These are phyloP conservation scores for Coemansia sp. DNA, from an alignment of 192 early-diverging fungal genomes.

Conservation along the genomic window DNA sequence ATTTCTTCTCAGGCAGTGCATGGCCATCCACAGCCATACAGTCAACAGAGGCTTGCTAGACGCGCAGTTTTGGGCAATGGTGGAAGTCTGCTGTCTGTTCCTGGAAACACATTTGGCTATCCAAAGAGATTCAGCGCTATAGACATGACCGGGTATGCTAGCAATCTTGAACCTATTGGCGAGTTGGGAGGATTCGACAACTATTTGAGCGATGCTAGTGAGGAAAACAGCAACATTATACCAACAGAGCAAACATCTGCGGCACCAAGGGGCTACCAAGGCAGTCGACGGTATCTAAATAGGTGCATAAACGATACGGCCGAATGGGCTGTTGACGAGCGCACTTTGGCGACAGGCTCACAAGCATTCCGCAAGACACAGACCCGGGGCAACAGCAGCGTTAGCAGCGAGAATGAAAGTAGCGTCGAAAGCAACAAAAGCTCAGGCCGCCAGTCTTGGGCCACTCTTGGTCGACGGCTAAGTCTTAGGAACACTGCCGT, in stretches of 20 bases:
- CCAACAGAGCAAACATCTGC: not conserved
- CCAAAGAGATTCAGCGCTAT: not conserved
- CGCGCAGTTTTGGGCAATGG: not conserved
- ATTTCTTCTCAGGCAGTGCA: not conserved
- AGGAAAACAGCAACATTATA: conserved; percentile 1
- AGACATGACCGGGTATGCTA: not conserved
- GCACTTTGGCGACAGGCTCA: not conserved
- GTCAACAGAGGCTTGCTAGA: not conserved
- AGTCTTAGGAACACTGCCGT: conserved; percentile 11
- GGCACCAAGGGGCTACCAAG: not conserved
- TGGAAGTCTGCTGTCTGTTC: not conserved
- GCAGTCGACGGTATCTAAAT: conserved; percentile 29
- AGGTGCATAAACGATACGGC: conserved; percentile 12
- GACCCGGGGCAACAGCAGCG: not conserved
- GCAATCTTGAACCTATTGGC: conserved; percentile 8
- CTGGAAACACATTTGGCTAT: not conserved
- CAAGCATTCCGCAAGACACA: not conserved
- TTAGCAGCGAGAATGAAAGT: conserved; percentile 1
- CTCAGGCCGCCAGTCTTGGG: conserved; percentile 20
- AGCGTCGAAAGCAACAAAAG: not conserved
- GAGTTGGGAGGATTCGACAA: conserved; percentile 16
- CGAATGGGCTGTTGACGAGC: not conserved
- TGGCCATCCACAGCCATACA: not conserved
- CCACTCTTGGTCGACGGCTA: conserved; percentile 28
- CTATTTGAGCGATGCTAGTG: conserved; percentile 42